Conservation (phyloP, 768 basidiomycete genomes). For the Termitomyces sp. region DNA sequence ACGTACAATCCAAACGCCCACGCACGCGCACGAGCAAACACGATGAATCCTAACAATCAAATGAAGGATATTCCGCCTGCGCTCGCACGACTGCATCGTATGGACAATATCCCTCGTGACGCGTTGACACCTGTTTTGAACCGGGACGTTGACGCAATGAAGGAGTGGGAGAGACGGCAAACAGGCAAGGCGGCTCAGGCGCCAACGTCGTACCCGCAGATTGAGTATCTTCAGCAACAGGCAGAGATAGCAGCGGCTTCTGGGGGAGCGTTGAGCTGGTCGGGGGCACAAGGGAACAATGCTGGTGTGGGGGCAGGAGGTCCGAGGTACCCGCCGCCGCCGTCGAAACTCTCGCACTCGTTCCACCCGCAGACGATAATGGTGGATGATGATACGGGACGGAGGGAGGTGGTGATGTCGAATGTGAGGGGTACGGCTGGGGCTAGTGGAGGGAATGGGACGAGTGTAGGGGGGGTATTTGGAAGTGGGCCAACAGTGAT, state of each 20-base stretch:
- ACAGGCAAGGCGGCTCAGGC: conserved; percentile 66
- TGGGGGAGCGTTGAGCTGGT: conserved; percentile 63
- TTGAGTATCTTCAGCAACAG: conserved; percentile 92
- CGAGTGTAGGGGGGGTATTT: conserved; percentile 38
- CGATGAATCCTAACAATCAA: conserved; percentile 84
- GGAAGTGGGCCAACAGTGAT: conserved; percentile 46
- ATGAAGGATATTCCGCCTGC: conserved; percentile 95
- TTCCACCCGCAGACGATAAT: conserved; percentile 66
- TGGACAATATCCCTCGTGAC: conserved; percentile 86
- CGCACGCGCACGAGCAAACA: conserved; percentile 80
- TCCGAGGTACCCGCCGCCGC: conserved; percentile 57
- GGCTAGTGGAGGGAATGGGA: conserved; percentile 27
- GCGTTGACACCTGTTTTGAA: conserved; percentile 92
- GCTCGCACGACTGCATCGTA: conserved; percentile 82
- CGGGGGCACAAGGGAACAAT: conserved; percentile 17
- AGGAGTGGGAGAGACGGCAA: conserved; percentile 94
- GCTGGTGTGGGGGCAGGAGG: conserved; percentile 17
- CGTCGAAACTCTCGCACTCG: conserved; percentile 61
- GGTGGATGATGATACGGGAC: conserved; percentile 54
- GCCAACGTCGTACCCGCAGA: conserved; percentile 75
- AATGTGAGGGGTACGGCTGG: conserved; percentile 67
- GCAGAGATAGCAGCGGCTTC: conserved; percentile 74
- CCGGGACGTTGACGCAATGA: conserved; percentile 82
- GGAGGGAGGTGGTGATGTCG: conserved; percentile 76
- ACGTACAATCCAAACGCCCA: conserved; percentile 67